phyloP scores from a whole-genome alignment of 306 rosid genomes.

The Myrica gale region DNA sequence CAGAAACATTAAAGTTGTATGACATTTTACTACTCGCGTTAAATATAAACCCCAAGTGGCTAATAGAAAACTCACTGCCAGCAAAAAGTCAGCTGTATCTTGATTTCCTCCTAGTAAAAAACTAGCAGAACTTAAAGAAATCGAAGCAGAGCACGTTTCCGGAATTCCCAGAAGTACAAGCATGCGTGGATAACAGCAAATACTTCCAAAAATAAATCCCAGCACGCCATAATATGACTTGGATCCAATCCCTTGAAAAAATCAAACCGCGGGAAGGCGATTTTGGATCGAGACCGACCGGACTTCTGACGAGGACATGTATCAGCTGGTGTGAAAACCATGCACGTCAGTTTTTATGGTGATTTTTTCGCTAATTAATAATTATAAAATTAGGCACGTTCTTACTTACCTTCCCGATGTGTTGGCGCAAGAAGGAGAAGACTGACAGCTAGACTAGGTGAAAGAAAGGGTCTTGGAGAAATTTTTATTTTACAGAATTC shows the following conservation, averaged over 20 bases:
- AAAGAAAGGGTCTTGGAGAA: neutral
- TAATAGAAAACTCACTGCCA: neutral
- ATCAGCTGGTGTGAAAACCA: slow-evolving; percentile 14
- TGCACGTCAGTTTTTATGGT: neutral
- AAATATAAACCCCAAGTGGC: neutral
- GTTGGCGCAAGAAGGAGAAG: neutral
- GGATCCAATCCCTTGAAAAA: too few species aligned
- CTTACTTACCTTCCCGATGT: neutral
- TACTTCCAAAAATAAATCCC: too few species aligned
- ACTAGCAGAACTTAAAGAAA: neutral
- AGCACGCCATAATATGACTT: too few species aligned
- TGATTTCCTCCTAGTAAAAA: neutral
- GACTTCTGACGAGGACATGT: slow-evolving; percentile 15
- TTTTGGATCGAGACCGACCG: neutral
- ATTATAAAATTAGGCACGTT: neutral
- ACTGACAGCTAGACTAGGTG: neutral
- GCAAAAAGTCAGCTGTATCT: neutral
- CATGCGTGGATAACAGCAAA: neutral
- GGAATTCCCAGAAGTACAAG: neutral
- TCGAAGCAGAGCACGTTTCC: too few species aligned
- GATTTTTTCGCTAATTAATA: neutral
- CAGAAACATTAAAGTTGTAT: too few species aligned
- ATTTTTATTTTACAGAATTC: neutral
- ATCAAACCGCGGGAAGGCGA: neutral
- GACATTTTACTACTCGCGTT: neutral